Conservation (phyloP, 2,329 filamentous ascomycete species). For the Trichoderma asperellum region DNA sequence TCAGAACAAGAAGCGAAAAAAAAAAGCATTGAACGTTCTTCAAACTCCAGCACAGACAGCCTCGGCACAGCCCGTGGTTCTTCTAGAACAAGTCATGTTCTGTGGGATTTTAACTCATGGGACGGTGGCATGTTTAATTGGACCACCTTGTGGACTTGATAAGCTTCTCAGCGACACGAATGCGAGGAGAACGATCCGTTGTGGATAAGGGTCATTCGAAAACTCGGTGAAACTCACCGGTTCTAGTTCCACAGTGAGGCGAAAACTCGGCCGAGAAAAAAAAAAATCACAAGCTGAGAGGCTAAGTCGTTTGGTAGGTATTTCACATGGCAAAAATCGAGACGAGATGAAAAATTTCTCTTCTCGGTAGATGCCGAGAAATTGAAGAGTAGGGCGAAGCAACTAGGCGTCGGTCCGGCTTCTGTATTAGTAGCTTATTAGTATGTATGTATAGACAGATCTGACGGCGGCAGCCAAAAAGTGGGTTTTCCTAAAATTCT, state of each 20-base stretch:
- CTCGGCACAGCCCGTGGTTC: neutral
- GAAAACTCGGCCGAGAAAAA: neutral
- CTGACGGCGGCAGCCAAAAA: neutral
- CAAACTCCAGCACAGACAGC: neutral
- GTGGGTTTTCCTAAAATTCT: neutral
- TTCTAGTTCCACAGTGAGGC: neutral
- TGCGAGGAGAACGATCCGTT: neutral
- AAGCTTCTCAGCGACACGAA: too few species aligned
- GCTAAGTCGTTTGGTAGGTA: neutral
- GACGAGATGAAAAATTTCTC: neutral
- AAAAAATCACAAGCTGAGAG: neutral
- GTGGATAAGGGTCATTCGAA: neutral
- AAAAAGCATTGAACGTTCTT: neutral
- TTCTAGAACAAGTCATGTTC: neutral
- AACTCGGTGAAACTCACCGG: neutral
- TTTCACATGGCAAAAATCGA: neutral
- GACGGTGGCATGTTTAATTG: neutral
- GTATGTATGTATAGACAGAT: neutral
- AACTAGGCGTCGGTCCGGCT: constrained; percentile 6
- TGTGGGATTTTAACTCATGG: neutral
- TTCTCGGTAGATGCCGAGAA: constrained; percentile 6
- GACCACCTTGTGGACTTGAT: neutral
- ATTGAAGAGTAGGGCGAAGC: neutral
- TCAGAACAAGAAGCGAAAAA: neutral
- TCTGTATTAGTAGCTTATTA: neutral